A percentile compares a stretch with the other conserved stretches of the same genome.
phyloP scores from a whole-genome alignment of 140 eudicot genomes.

The Flaveria floridana region DNA sequence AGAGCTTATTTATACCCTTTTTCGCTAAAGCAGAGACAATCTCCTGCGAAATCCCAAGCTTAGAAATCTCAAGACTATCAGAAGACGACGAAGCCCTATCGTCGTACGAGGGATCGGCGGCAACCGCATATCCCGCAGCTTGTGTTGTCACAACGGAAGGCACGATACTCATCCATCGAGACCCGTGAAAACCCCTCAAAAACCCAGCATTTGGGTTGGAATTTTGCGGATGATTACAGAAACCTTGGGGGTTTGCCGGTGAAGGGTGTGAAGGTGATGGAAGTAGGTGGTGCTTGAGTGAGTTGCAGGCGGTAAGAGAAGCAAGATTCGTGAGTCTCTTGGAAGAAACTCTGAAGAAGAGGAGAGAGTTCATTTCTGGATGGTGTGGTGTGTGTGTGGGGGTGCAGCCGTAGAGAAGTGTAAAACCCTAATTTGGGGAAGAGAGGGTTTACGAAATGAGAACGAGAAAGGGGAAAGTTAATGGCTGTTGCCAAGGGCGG shows the following conservation, averaged over 20 bases:
- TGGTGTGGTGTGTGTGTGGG: slow-evolving; percentile 13
- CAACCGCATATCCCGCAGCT: slow-evolving; percentile 47
- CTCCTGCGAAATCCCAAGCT: slow-evolving; percentile 61
- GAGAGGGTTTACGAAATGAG: slow-evolving; percentile 27
- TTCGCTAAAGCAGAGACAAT: slow-evolving; percentile 54
- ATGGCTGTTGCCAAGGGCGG: slow-evolving; percentile 12
- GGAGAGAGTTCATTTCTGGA: slow-evolving; percentile 32
- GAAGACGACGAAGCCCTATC: slow-evolving; percentile 34
- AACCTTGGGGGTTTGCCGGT: neutral
- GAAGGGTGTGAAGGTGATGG: slow-evolving; percentile 27
- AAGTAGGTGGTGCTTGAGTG: slow-evolving; percentile 23
- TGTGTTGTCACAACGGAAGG: slow-evolving; percentile 36
- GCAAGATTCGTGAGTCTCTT: slow-evolving; percentile 31
- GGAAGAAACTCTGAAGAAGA: slow-evolving; percentile 30
- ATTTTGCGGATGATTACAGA: neutral
- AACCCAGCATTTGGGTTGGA: neutral
- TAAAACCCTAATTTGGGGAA: slow-evolving; percentile 38
- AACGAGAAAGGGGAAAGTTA: neutral
- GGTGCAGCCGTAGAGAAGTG: neutral
- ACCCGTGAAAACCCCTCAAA: slow-evolving; percentile 36
- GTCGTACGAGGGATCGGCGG: slow-evolving; percentile 45
- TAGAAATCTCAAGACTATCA: slow-evolving; percentile 61
- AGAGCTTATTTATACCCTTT: slow-evolving; percentile 72
- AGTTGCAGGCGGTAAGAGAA: slow-evolving; percentile 22
- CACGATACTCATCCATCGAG: slow-evolving; percentile 32